A percentile compares a stretch with the other conserved stretches of the same genome.
Conservation (phyloP, 768 basidiomycete species). For the Suillus tomentosus region DNA sequence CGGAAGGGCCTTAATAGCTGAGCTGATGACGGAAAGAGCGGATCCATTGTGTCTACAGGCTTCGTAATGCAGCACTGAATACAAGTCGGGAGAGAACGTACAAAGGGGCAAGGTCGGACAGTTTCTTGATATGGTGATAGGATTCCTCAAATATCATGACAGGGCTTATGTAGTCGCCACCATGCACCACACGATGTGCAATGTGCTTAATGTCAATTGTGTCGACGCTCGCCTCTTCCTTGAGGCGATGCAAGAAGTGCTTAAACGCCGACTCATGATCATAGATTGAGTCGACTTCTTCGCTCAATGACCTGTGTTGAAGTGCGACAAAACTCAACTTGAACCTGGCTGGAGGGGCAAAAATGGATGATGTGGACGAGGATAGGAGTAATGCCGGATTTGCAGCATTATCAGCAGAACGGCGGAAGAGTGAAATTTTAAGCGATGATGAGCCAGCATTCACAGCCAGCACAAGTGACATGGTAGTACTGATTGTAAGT, state of each 20-base stretch:
- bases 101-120: constrained; percentile 83
- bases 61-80: neutral
- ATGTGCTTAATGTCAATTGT: constrained; percentile 48
- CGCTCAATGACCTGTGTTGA: constrained; percentile 16
- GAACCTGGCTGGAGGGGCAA: constrained; percentile 54
- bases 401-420: constrained; percentile 28
- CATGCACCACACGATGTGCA: constrained; percentile 87
- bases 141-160: constrained; percentile 68
- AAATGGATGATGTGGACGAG: constrained; percentile 59
- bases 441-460: constrained; percentile 88
- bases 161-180: constrained; percentile 75
- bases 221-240: constrained; percentile 44
- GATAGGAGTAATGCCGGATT: constrained; percentile 49
- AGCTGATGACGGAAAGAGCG: constrained; percentile 59
- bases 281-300: constrained; percentile 40
- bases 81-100: constrained; percentile 38
- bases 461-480: constrained; percentile 60
- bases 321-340: constrained; percentile 36
- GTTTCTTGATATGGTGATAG: constrained; percentile 68
- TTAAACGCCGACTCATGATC: constrained; percentile 66
- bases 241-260: constrained; percentile 55
- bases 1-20: constrained; percentile 64
- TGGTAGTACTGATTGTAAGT: constrained; percentile 9
- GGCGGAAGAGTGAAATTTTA: constrained; percentile 71
- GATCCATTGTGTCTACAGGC: constrained; percentile 58